phyloP scores from a whole-genome alignment of 495 filamentous ascomycete genomes.

The Aspergillus cristatus region DNA sequence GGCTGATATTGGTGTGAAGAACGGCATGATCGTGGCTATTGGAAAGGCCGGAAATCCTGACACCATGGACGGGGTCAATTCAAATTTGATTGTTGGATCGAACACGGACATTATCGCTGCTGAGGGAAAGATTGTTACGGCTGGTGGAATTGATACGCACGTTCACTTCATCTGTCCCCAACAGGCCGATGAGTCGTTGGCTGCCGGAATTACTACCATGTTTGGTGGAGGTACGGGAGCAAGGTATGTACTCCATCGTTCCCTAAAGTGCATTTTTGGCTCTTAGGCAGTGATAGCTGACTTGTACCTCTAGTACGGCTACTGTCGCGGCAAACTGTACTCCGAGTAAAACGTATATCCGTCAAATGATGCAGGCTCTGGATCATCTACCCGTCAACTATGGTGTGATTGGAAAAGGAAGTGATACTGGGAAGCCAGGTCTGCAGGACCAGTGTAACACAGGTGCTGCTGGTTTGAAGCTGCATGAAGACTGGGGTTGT shows the following conservation, averaged over 20 bases:
- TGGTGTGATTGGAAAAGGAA: constrained; percentile 83
- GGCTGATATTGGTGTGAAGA: constrained; percentile 79
- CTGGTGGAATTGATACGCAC: constrained; percentile 74
- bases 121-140: constrained; percentile 75
- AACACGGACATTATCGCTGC: constrained; percentile 82
- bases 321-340: constrained; percentile 85
- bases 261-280: no score
- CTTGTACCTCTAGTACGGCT: constrained; percentile 61
- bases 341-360: constrained; percentile 62
- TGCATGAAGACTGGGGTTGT: constrained; percentile 86
- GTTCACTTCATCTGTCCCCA: constrained; percentile 89
- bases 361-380: constrained; percentile 76
- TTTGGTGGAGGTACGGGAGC: constrained; percentile 73
- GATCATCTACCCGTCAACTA: constrained; percentile 70
- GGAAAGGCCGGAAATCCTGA: constrained; percentile 60
- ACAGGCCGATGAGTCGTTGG: constrained; percentile 66
- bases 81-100: constrained; percentile 62
- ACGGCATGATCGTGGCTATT: constrained; percentile 71
- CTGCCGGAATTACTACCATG: constrained; percentile 74
- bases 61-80: constrained; percentile 71
- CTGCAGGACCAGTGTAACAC: constrained; percentile 64
- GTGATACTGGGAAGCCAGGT: constrained; percentile 54
- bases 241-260: no score
- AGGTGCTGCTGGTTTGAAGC: constrained; percentile 73
- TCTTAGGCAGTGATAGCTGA: no score